Evolutionary conservation across 768 basidiomycete genomes (phyloP), one percentile per base, ranked within the genome.

Genomic region (Mycena floridula): DNA sequence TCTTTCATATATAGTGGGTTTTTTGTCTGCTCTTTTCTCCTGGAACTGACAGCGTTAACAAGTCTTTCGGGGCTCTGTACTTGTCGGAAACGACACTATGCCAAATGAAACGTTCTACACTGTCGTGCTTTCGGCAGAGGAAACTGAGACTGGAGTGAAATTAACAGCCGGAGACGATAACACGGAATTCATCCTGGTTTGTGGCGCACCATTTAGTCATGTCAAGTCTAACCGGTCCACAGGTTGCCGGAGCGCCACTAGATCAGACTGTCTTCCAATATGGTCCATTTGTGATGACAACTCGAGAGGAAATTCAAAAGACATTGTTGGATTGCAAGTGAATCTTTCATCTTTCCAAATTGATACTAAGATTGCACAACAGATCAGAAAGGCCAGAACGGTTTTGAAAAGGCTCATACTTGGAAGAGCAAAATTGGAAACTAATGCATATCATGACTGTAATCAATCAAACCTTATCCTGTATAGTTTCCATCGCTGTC

Each of bases 221-320:
- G 30, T 43, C 47, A 27, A 20, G 20, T 37, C 32, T n/a, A n/a
- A 27, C 22, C 2, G 43, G 12, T 48, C 11, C 20, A 26, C 40
- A 85, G 86, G 73, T 85, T 49, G 82, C 93, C 4, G 94, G 88
- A 15, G 87, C 93, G 63, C 91, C 93, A 12, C 73, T 97, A 4
- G 79, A 93, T 49, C 93, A 97, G 61, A 74, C 79, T 1, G 89
- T 97, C 9, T 74, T 89, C 48, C 93, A 95, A 56, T 82, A 90
- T 51, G 88, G 86, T 4, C 88, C 89, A 6, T 89, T 89, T 55
- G 93, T 95, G 13, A 85, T 94, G 79, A 92, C 86, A 8, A 79
- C 75, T 2, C 70, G 71, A 21, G 77, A 84, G 49, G 92, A 93
- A 56, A 88, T 95, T 26, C 76, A 85, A 56, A 71, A 85, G 59